Percentiles rank a stretch among this genome's conserved stretches.
Evolutionary conservation across 2,329 filamentous ascomycete genomes (phyloP).

Genomic region (Huntiella bhutanensis): DNA sequence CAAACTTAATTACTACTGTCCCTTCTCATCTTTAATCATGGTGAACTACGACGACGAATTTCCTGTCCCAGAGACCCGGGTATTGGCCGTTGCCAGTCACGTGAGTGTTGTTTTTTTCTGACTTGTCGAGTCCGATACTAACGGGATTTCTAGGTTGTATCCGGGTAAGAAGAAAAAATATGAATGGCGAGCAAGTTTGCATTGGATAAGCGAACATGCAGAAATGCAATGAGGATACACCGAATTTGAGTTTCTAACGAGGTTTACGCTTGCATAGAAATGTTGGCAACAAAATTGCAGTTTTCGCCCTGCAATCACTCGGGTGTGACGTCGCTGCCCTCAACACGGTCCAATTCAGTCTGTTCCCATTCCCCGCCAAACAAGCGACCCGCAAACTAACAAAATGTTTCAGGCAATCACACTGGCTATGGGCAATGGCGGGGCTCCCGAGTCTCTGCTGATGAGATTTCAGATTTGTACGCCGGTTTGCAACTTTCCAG

Average conservation of each 20-base stretch:
- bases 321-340: slow-evolving; percentile 87
- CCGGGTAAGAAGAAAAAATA: slow-evolving; percentile 18
- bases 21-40: no score
- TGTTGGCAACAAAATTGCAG: slow-evolving; percentile 94
- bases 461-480: slow-evolving; percentile 72
- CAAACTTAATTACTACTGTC: no score
- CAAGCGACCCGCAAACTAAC: not conserved
- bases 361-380: slow-evolving; percentile 17
- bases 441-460: slow-evolving; percentile 61
- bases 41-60: slow-evolving; percentile 9
- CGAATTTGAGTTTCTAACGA: not conserved
- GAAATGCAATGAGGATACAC: slow-evolving; percentile 37
- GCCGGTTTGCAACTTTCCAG: slow-evolving; percentile 65
- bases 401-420: slow-evolving; percentile 57
- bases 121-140: not conserved
- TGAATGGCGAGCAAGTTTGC: no score
- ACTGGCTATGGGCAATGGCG: slow-evolving; percentile 80
- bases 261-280: slow-evolving; percentile 30
- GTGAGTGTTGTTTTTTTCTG: slow-evolving; percentile 35
- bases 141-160: slow-evolving; percentile 21
- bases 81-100: slow-evolving; percentile 87
- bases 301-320: slow-evolving; percentile 80
- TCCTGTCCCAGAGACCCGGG: slow-evolving; percentile 37
- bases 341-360: slow-evolving; percentile 96
- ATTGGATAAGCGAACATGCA: not conserved